Evolutionary conservation across 371 early-diverging fungal genomes (phyloP), one percentile per base, ranked within the genome.

Genomic region (Mucor mucedo): DNA sequence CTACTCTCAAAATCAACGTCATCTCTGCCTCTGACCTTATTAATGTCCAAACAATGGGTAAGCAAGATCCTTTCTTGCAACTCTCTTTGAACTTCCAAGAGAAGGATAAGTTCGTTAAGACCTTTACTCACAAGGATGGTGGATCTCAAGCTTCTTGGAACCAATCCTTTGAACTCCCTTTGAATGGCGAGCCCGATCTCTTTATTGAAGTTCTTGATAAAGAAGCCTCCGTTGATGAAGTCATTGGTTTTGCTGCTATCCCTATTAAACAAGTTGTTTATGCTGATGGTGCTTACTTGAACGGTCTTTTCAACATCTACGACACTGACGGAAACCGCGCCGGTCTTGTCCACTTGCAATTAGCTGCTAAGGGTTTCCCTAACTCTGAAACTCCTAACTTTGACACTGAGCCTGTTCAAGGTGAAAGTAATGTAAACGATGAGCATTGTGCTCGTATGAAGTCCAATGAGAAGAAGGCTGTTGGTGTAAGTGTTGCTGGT

Each of bases 191-290:
- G 42, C 70, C 78, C 32, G 78, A 84, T 47, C 75, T 87, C 32
- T 87, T 60, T 54, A 62, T 87, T 41, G 87, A 87, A 74, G 76
- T 87, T 40, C 72, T 84, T 69, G 82, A 87, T 53, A 72, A 84
- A 63, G 87, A 84, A 55, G 57, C 52, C 10, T 74, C 78, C 27
- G 73, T 69, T 13, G 74, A 80, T 45, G 80, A 80, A 58, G 71
- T 82, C 32, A 84, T 87, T 58, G 87, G 84, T 67, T 87, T 87
- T 67, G 78, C 80, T 53, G 85, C 87, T 33, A 85, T 87, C 49
- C 85, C 87, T 52, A 73, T 87, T 57, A 79, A 78, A 63, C 84
- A 81, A 61, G 72, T 82, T 39, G 78, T 84, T 60, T 72, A 81
- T 32, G 75, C 82, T 27, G 81, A 75, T 27, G 83, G 83, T 40